phyloP scores from a whole-genome alignment of 768 basidiomycete species.

The Hygrophoropsis aurantiaca region DNA sequence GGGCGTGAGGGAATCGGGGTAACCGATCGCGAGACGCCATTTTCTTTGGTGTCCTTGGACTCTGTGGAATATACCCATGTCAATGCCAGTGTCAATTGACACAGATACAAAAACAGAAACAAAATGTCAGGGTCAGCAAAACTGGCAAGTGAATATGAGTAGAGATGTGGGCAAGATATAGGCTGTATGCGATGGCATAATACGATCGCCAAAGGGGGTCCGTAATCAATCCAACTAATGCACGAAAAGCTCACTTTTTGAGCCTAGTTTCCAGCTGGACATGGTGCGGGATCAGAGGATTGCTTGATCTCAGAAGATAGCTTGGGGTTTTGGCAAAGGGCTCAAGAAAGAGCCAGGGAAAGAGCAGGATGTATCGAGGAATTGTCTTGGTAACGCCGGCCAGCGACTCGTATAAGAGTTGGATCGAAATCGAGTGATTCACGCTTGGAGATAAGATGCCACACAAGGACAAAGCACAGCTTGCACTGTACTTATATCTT shows the following conservation, averaged over 20 bases:
- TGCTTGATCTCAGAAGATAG: no score
- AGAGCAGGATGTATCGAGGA: no score
- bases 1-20: slow-evolving; percentile 83
- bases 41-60: slow-evolving; percentile 69
- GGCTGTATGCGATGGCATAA: background rate
- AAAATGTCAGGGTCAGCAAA: no score
- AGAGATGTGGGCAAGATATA: slow-evolving; percentile 23
- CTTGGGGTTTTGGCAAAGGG: no score
- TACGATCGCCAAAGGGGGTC: background rate
- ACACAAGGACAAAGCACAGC: background rate
- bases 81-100: background rate
- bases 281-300: no score
- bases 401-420: background rate
- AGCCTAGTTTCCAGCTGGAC: no score
- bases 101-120: no score
- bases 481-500: no score
- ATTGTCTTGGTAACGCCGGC: background rate
- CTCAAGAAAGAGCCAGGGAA: no score
- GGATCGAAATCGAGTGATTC: no score
- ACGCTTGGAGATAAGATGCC: slow-evolving; percentile 5
- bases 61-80: slow-evolving; percentile 38
- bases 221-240: no score
- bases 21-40: slow-evolving; percentile 73
- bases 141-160: background rate
- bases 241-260: no score